Percentiles rank a stretch among this genome's conserved stretches.
phyloP scores from a whole-genome alignment of 805 yeast species.

The Saccharomycopsis sp. region DNA sequence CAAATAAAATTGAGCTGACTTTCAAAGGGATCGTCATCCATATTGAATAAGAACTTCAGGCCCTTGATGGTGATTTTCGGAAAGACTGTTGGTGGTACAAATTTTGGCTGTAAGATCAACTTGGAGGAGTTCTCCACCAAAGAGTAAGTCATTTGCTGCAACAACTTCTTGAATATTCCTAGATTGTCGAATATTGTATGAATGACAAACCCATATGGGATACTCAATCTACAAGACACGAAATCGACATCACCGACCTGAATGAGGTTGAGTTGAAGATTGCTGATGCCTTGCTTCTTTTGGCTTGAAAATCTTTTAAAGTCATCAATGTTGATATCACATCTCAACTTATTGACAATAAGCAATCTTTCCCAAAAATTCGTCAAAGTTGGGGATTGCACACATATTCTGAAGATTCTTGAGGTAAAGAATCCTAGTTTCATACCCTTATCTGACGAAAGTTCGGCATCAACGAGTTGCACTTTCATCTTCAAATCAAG shows the following conservation, averaged over 20 bases:
- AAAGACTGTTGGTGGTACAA: conserved; percentile 35
- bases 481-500: conserved; percentile 41
- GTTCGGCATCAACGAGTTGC: conserved; percentile 31
- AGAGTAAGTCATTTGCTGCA: conserved; percentile 49
- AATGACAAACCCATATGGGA: conserved; percentile 69
- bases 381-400: conserved; percentile 42
- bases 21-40: conserved; percentile 91
- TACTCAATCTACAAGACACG: conserved; percentile 39
- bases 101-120: conserved; percentile 32
- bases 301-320: conserved; percentile 6
- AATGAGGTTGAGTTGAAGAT: conserved; percentile 18
- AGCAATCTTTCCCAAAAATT: conserved; percentile 43
- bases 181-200: conserved; percentile 76
- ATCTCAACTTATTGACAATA: conserved; percentile 25
- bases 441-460: conserved; percentile 23
- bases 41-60: conserved; percentile 46
- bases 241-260: conserved; percentile 27
- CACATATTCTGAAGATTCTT: conserved; percentile 35
- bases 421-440: conserved; percentile 26
- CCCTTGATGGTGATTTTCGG: conserved; percentile 53
- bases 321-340: conserved; percentile 1
- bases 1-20: conserved; percentile 54
- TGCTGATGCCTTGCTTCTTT: conserved; percentile 19
- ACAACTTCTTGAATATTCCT: conserved; percentile 55
- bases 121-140: conserved; percentile 35